A percentile compares a stretch with the other conserved stretches of the same genome.
Conservation (phyloP, 345 rosid genomes). For the Acer saccharum region DNA sequence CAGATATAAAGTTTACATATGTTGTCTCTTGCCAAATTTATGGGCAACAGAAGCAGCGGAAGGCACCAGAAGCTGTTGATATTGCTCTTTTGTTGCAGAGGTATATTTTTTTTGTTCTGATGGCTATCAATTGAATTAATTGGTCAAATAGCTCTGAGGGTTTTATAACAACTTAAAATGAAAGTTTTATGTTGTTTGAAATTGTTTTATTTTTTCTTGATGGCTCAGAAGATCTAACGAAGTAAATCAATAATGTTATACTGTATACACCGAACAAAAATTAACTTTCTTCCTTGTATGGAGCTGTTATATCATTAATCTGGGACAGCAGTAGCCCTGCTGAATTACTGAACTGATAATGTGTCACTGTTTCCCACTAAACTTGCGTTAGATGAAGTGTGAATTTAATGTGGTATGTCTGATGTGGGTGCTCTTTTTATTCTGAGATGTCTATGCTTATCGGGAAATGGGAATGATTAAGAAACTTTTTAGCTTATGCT, state of each 20-base stretch:
- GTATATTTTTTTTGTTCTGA: constrained; percentile 26
- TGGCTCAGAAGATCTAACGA: background rate
- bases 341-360: background rate
- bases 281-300: background rate
- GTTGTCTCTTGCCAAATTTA: constrained; percentile 98
- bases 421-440: background rate
- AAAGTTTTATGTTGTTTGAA: background rate
- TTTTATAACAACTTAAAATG: background rate
- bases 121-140: constrained; percentile 1
- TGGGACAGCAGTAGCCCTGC: background rate
- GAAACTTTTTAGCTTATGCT: background rate
- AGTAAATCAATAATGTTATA: background rate
- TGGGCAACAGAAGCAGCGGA: constrained; percentile 93
- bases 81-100: constrained; percentile 88
- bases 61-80: constrained; percentile 89
- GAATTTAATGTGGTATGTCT: background rate
- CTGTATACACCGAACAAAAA: background rate
- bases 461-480: background rate
- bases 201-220: background rate
- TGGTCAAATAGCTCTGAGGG: background rate
- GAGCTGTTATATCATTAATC: background rate
- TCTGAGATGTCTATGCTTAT: background rate
- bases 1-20: constrained; percentile 93
- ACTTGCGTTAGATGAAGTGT: background rate
- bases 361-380: background rate